Conservation (phyloP, 2,329 filamentous ascomycete species). For the Blumeriella jaapii region DNA sequence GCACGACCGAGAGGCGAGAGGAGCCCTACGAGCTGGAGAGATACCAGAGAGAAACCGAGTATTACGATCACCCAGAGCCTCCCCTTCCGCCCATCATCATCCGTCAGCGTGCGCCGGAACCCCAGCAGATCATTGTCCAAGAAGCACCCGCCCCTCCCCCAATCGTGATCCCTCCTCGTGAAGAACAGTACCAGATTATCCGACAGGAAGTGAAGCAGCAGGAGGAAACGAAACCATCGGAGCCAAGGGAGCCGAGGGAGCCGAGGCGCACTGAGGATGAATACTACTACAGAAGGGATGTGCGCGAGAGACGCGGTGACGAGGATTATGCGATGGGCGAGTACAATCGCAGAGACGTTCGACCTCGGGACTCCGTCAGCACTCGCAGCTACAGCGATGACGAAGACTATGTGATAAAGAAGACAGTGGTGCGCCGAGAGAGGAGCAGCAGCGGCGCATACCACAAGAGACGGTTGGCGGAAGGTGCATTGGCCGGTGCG, state of each 20-base stretch:
- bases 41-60: constrained; percentile 51
- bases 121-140: constrained; percentile 49
- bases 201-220: constrained; percentile 12
- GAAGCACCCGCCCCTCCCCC: constrained; percentile 43
- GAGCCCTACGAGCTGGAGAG: constrained; percentile 39
- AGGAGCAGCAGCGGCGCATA: constrained; percentile 38
- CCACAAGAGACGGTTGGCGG: constrained; percentile 48
- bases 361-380: constrained; percentile 21
- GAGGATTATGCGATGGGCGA: constrained; percentile 21
- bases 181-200: constrained; percentile 21
- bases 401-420: constrained; percentile 33
- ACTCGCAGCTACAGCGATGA: constrained; percentile 36
- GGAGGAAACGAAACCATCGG: constrained; percentile 7
- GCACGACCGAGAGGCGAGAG: constrained; percentile 19
- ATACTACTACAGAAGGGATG: constrained; percentile 29
- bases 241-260: too few relatives aligned
- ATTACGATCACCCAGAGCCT: constrained; percentile 42
- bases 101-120: constrained; percentile 41
- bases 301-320: constrained; percentile 19
- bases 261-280: constrained; percentile 25
- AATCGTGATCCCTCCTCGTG: constrained; percentile 30
- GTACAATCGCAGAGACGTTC: constrained; percentile 32
- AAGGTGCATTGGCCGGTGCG: constrained; percentile 53
- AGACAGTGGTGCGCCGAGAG: constrained; percentile 32
- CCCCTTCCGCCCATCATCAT: constrained; percentile 43